Base-by-base conservation (phyloP, 2,329 filamentous ascomycete species). In the Daldinia sp. region DNA sequence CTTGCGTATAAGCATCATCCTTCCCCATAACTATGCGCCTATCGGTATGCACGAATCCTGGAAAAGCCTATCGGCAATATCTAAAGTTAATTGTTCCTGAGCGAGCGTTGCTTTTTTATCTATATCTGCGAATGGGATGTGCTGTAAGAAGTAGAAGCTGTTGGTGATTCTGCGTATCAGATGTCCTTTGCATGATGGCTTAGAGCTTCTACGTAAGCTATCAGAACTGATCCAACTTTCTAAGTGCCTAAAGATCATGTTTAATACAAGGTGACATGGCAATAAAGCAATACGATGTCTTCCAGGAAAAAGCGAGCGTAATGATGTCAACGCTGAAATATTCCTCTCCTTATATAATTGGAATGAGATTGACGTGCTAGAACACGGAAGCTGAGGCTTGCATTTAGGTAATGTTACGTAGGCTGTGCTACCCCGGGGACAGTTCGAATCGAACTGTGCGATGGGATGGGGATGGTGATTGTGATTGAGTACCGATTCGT, bases 41-140 rank as follows among this genome's bases (percentile, higher is more conserved):
- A 50, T 63, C 67, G 67, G 69, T 60, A 67, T 63, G 9, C 5
- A n/a, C 12, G 41, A 35, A 44, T 26, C 56, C 55, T 55, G 26
- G 61, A 13, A 63, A 65, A 71, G 63, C 60, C 55, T 67, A 65
- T 64, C 60, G 63, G 53, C 51, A 28, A 53, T 28, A n/a, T 20
- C 26, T 9, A 37, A 54, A 23, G 30, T 39, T 54, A 23, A 54
- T 39, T 39, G 10, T 12, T 37, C 18, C 12, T 23, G n/a, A 30
- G 12, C 18, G 5, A 13, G 15, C 7, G 15, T 50, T 7, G 20
- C 15, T 13, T 48, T 15, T 50, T 9, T 50, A 37, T 9, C 35
- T 15, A 50, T 48, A 50, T 3, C 26, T 30, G 4, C 23, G 20
- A 26, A 26, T 13, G 20, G 20, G 44, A 13, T 13, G 46, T 13